Percentiles rank a stretch among this genome's conserved stretches.
These are phyloP conservation scores for Plenodomus lindquistii DNA, from an alignment of 2,329 filamentous ascomycete genomes.

Conservation along the genomic window DNA sequence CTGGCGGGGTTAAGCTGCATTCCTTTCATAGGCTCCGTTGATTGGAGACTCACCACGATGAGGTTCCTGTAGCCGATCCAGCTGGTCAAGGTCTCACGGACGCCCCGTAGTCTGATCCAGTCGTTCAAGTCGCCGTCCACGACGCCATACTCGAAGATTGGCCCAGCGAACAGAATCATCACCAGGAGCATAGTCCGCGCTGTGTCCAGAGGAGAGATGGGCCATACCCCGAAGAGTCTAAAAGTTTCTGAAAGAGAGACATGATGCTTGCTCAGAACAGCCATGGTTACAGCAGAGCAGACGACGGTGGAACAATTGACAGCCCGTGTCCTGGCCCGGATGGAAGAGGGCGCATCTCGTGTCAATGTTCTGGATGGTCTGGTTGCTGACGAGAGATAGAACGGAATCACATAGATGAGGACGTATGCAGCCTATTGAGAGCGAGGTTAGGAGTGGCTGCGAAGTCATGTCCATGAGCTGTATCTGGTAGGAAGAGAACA, in stretches of 20 bases:
- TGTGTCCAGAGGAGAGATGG: constrained; percentile 68
- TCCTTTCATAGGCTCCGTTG: too few relatives aligned
- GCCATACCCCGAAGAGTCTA: constrained; percentile 80
- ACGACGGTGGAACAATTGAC: constrained; percentile 75
- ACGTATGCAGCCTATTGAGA: constrained; percentile 71
- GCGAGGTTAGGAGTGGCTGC: constrained; percentile 25
- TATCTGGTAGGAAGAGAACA: constrained; percentile 30
- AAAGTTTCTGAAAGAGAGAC: constrained; percentile 59
- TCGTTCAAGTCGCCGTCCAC: constrained; percentile 70
- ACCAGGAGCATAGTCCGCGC: constrained; percentile 70
- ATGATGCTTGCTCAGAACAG: constrained; percentile 63
- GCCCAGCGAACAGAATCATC: constrained; percentile 77
- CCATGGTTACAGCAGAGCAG: constrained; percentile 68
- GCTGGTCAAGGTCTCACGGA: constrained; percentile 64
- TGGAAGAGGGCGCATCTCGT: constrained; percentile 86
- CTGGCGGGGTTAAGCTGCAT: too few relatives aligned
- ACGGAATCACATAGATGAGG: constrained; percentile 85
- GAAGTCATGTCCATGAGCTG: constrained; percentile 10
- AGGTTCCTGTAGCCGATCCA: constrained; percentile 88
- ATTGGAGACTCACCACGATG: constrained; percentile 74
- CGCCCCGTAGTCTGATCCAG: constrained; percentile 61
- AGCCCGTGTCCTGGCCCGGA: constrained; percentile 80
- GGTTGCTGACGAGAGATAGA: constrained; percentile 81
- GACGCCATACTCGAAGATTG: constrained; percentile 77
- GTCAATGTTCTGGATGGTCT: constrained; percentile 78